Base-by-base conservation (phyloP, 345 rosid species). In the Erucastrum elatum region DNA sequence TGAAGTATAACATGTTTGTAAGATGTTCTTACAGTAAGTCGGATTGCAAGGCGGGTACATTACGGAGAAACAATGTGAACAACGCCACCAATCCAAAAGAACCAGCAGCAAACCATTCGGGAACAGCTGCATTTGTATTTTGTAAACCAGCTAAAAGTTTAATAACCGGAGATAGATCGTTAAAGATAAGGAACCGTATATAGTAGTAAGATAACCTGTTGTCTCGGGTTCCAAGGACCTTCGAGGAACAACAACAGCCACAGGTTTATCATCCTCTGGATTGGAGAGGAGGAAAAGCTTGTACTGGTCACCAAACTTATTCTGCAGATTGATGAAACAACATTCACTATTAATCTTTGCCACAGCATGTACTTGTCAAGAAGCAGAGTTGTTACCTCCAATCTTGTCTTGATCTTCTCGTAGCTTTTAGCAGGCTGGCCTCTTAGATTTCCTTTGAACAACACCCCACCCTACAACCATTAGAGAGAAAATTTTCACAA, bases 61-160 rank as follows among this genome's bases (percentile, higher is more conserved):
- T 94, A 51, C 94, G 90, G 64, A 94, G 90, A 84, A 92, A 96
- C 82, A 91, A 78, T 8, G 98, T 88, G 59, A 90, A 91, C 79
- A 91, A 67, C 10, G 98, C 86, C 78, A 90, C 91, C 78, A 90
- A 71, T 83, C 95, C 98, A 84, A 94, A 94, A 55, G 98, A 86
- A 25, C 90, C 95, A 65, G 98, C 97, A 70, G 98, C 98, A 84
- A 94, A 88, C 97, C 98, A 94, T 83, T 92, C 96, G 8, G 98
- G 98, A 29, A 92, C 94, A 31, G 93, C 98, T 94, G 90, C 84
- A 85, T n/a, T 67, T 72, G 39, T 44, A 68, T 6, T 27, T 68
- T 34, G 77, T 8, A 34, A 29, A 12, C 33, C 69, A 79, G 33
- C 58, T 30, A 63, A 30, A 8, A 10, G 3, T 39, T 58, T 21